Evolutionary conservation across 2,329 filamentous ascomycete species (phyloP).

Genomic region (Venturia oleaginea): DNA sequence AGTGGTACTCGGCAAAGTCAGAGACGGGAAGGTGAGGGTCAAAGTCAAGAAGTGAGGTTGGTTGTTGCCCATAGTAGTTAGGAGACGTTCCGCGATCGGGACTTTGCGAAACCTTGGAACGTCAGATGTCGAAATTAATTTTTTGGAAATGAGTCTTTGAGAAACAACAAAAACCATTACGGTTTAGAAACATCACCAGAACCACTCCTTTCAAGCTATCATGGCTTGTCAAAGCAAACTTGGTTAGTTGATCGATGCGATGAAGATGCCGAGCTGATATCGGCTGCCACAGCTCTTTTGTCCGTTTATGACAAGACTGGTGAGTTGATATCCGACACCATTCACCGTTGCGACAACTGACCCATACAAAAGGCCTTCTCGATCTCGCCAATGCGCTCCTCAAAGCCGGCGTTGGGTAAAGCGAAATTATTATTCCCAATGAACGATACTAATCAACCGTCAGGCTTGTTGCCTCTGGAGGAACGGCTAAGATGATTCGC

Average conservation of each 20-base stretch:
- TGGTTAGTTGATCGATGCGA: neutral
- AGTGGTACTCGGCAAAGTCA: neutral
- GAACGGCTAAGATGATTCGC: slow-evolving; percentile 91
- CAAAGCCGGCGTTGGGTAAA: slow-evolving; percentile 69
- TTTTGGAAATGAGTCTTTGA: neutral
- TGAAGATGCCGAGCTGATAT: slow-evolving; percentile 1
- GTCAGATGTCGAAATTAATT: neutral
- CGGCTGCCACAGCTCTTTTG: slow-evolving; percentile 57
- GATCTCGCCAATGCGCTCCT: slow-evolving; percentile 86
- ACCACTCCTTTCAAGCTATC: neutral
- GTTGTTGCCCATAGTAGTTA: neutral
- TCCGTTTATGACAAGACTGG: slow-evolving; percentile 98
- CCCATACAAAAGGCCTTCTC: slow-evolving; percentile 47
- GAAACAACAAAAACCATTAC: neutral
- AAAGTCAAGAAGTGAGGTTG: neutral
- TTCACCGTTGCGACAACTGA: neutral
- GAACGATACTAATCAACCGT: neutral
- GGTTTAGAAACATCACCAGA: neutral
- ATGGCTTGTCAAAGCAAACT: neutral
- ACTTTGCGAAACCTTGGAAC: no score
- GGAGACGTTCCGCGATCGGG: neutral
- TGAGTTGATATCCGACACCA: slow-evolving; percentile 13
- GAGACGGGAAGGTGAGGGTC: neutral
- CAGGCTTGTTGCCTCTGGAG: slow-evolving; percentile 78
- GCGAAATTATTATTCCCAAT: neutral